Evolutionary conservation across 192 early-diverging fungal species (phyloP), one percentile per base, ranked within the genome.

Genomic region (Linnemannia hyalina): DNA sequence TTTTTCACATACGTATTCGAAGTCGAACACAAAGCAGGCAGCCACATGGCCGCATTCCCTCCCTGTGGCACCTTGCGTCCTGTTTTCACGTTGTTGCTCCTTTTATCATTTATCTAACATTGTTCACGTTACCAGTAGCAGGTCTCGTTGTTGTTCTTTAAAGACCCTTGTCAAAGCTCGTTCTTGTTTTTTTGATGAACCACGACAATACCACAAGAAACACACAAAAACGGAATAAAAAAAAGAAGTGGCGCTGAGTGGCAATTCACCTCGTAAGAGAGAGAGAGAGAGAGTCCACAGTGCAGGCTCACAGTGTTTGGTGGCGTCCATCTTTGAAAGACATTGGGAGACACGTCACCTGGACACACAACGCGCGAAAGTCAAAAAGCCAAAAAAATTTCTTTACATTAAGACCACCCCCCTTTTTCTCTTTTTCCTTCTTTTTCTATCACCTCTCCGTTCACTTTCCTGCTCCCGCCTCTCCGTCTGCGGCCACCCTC

Each of bases 231-330:
- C 9, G 11, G 13, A 65, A 10, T 1, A 60, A 26, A 10, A 57
- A 60, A 60, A 60, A 60, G n/a, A 26, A 32, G 60, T 65, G 60
- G 60, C 60, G 60, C 11, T 65, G 60, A 65, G 60, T 29, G 60
- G 60, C 29, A 65, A 65, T 26, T 32, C 60, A 65, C 18, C 15
- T 18, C 16, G 47, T 35, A 35, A 35, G 35, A 35, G 35, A 35
- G 35, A 35, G 35, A 35, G 35, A 18, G 16, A 22, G 20, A 52
- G 49, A 20, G 49, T 52, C 49, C 20, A 29, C 5, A 29, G 60
- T 65, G 3, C 60, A n/a, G n/a, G 57, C 57, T n/a, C 57, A 60
- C 57, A 29, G 57, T 65, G 60, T 65, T 57, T 65, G 60, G 60
- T 65, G 60, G 60, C 60, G 60, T 65, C 29, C 60, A 60, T 60